Evolutionary conservation across 2,329 filamentous ascomycete species (phyloP).

Genomic region (Capronia americana): DNA sequence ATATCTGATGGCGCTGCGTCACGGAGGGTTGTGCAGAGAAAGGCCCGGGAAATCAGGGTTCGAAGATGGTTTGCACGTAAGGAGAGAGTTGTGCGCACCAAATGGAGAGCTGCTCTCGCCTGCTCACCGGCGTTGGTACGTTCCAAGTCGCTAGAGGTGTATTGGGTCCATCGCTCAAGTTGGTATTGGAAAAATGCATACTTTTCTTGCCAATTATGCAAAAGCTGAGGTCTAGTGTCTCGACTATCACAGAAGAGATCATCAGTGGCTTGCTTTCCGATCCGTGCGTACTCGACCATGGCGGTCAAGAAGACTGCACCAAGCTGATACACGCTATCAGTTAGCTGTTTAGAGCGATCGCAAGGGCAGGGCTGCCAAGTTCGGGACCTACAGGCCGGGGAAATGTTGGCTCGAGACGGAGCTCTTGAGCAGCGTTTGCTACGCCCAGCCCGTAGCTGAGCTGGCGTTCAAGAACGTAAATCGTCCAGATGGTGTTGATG

Average conservation of each 20-base stretch:
- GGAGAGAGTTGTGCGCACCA: constrained; percentile 16
- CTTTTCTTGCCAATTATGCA: constrained; percentile 10
- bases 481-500: constrained; percentile 14
- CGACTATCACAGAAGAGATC: constrained; percentile 14
- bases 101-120: constrained; percentile 10
- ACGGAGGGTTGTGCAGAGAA: constrained; percentile 16
- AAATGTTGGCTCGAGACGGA: constrained; percentile 13
- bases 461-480: constrained; percentile 16
- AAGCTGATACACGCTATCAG: constrained; percentile 12
- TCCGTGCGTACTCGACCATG: constrained; percentile 15
- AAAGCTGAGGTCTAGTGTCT: constrained; percentile 7
- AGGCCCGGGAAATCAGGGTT: constrained; percentile 11
- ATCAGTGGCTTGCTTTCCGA: constrained; percentile 15
- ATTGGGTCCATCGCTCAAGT: constrained; percentile 12
- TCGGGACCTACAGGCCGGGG: constrained; percentile 13
- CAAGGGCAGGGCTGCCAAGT: background rate
- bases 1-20: constrained; percentile 11
- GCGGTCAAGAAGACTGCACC: constrained; percentile 14
- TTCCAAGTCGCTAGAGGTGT: constrained; percentile 16
- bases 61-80: constrained; percentile 16
- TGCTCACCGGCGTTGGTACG: constrained; percentile 1
- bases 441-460: constrained; percentile 16
- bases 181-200: constrained; percentile 18
- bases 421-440: constrained; percentile 17
- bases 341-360: constrained; percentile 6